phyloP scores from a whole-genome alignment of 257 asterid genomes.

The Anisodus acutangulus region DNA sequence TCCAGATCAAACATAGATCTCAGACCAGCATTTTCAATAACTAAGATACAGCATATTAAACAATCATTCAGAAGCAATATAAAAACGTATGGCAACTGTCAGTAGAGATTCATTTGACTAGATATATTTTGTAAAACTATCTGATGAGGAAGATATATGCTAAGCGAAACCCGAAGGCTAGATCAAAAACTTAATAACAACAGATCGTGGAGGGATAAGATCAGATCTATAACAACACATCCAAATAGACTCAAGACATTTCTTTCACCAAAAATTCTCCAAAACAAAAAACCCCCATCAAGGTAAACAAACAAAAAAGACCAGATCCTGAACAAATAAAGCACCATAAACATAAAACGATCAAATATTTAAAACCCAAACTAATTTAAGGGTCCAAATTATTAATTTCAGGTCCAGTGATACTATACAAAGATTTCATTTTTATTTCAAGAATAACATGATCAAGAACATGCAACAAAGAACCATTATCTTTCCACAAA shows the following conservation, averaged over 20 bases:
- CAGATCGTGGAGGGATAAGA: neutral
- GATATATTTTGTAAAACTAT: no score
- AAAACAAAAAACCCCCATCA: neutral
- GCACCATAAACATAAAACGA: neutral
- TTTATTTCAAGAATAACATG: neutral
- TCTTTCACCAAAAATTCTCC: neutral
- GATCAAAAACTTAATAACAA: slow-evolving; percentile 8
- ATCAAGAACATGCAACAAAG: neutral
- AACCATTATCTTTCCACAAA: neutral
- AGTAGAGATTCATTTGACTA: no score
- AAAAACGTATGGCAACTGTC: no score
- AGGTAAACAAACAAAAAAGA: neutral
- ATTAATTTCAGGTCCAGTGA: neutral
- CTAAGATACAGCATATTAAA: neutral
- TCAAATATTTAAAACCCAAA: neutral
- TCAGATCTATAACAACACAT: neutral
- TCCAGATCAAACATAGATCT: slow-evolving; percentile 34
- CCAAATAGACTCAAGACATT: neutral
- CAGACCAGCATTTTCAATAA: slow-evolving; percentile 22
- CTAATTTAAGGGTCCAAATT: neutral
- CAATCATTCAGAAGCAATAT: neutral
- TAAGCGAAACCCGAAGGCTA: neutral
- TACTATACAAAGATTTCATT: neutral
- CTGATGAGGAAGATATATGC: no score
- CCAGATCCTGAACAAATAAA: slow-evolving; percentile 21